phyloP scores from a whole-genome alignment of 257 asterid genomes.

The Petrea volubilis region DNA sequence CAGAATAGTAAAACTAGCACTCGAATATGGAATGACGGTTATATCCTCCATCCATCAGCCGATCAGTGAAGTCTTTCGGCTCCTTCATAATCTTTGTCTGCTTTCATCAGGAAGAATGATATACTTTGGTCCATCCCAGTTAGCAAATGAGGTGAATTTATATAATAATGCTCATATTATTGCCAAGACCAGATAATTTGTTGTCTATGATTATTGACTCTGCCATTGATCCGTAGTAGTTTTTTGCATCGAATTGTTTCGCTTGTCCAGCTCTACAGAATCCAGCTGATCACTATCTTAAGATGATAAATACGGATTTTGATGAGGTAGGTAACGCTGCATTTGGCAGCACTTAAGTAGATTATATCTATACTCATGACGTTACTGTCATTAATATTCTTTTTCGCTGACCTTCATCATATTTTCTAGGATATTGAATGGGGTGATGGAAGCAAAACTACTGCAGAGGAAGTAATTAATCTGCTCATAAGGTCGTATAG shows the following conservation, averaged over 20 bases:
- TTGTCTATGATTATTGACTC: background rate
- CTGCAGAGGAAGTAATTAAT: constrained; percentile 41
- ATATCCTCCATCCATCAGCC: constrained; percentile 62
- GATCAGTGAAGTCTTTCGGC: constrained; percentile 46
- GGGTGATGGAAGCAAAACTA: constrained; percentile 32
- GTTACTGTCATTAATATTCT: background rate
- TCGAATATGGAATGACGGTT: constrained; percentile 54
- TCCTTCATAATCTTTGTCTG: constrained; percentile 52
- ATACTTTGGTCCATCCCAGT: constrained; percentile 48
- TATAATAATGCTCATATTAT: background rate
- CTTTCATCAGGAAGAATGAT: constrained; percentile 50
- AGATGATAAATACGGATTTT: constrained; percentile 52
- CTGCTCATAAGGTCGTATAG: constrained; percentile 42
- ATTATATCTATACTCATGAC: background rate
- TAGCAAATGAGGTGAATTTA: constrained; percentile 43
- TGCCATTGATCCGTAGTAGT: constrained; percentile 30
- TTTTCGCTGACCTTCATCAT: background rate
- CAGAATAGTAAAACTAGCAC: constrained; percentile 44
- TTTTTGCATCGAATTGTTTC: constrained; percentile 49
- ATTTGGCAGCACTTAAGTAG: background rate
- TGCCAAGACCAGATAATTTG: background rate
- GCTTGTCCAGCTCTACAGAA: constrained; percentile 45
- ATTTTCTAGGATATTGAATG: constrained; percentile 51
- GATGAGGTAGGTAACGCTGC: constrained; percentile 34
- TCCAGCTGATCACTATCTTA: constrained; percentile 62